These are phyloP conservation scores for Adansonia gregorii DNA, from an alignment of 441 rosid species.

Conservation along the genomic window DNA sequence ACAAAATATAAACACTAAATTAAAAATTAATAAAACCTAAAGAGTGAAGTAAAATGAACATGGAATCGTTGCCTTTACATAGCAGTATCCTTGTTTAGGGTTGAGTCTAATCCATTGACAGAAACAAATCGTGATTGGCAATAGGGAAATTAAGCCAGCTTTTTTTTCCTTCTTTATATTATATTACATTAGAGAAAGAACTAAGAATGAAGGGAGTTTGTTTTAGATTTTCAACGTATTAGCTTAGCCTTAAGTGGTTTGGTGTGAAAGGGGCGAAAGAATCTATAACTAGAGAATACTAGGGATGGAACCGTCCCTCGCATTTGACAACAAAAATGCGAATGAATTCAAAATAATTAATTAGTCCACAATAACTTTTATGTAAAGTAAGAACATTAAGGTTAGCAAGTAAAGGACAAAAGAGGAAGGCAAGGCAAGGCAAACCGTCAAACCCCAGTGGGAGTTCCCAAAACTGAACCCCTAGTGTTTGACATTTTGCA, in stretches of 20 bases:
- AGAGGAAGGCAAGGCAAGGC: background rate
- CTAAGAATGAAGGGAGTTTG: background rate
- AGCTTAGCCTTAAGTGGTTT: constrained; percentile 12
- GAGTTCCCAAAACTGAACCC: constrained; percentile 59
- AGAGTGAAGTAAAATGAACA: too few species aligned
- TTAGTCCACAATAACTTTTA: background rate
- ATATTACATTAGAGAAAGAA: background rate
- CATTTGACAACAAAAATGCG: constrained; percentile 17
- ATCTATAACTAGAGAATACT: background rate
- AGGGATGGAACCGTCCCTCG: constrained; percentile 1
- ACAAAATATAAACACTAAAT: too few species aligned
- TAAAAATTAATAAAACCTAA: too few species aligned
- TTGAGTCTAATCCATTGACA: too few species aligned
- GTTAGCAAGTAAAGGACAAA: constrained; percentile 35
- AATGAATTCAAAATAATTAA: constrained; percentile 13
- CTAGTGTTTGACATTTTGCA: constrained; percentile 86
- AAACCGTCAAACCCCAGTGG: constrained; percentile 37
- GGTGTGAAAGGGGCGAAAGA: background rate
- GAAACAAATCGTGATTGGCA: too few species aligned
- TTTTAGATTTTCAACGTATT: background rate
- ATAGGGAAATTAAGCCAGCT: too few species aligned
- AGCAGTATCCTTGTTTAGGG: too few species aligned
- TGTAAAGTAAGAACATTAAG: constrained; percentile 39
- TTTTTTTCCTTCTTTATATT: too few species aligned
- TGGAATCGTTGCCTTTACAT: too few species aligned